Conservation (phyloP, 495 filamentous ascomycete genomes). For the Penicillium atrosanguineum region DNA sequence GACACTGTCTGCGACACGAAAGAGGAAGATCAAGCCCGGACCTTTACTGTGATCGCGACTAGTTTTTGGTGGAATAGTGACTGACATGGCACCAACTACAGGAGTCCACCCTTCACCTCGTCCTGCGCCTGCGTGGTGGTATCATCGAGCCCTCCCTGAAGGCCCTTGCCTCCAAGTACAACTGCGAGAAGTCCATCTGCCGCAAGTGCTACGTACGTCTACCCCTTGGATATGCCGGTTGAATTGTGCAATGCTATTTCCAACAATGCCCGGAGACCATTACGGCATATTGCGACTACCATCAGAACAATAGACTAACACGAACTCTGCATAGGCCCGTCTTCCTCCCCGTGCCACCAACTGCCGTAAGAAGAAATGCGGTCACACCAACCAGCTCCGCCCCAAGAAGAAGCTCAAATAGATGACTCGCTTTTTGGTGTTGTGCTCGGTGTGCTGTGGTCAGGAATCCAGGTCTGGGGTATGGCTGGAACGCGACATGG, state of each 20-base stretch:
- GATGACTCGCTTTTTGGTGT: constrained; percentile 44
- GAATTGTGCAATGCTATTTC: not conserved
- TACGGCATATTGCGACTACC: not conserved
- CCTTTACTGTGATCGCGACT: not conserved
- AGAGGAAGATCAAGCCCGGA: constrained; percentile 11
- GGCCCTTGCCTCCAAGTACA: constrained; percentile 97
- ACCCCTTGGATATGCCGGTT: constrained; percentile 3
- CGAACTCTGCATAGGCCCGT: constrained; percentile 61
- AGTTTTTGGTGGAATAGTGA: constrained; percentile 8
- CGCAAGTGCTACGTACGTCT: constrained; percentile 95
- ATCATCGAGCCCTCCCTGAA: constrained; percentile 99
- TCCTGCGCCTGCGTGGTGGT: constrained; percentile 98
- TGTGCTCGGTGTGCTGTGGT: constrained; percentile 46
- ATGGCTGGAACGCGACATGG: constrained; percentile 42
- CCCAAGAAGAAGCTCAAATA: constrained; percentile 99
- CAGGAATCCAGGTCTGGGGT: constrained; percentile 32
- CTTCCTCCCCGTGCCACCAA: constrained; percentile 98
- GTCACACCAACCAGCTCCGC: constrained; percentile 98
- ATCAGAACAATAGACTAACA: constrained; percentile 16
- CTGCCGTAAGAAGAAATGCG: constrained; percentile 99
- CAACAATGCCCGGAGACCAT: not conserved
- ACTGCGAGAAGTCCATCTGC: constrained; percentile 99
- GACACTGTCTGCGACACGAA: not conserved
- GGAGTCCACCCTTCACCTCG: constrained; percentile 98
- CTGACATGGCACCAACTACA: constrained; percentile 40